Evolutionary conservation across 208 protist genomes (phyloP), one percentile per base, ranked within the genome.

Genomic region (Phytomonas francai): DNA sequence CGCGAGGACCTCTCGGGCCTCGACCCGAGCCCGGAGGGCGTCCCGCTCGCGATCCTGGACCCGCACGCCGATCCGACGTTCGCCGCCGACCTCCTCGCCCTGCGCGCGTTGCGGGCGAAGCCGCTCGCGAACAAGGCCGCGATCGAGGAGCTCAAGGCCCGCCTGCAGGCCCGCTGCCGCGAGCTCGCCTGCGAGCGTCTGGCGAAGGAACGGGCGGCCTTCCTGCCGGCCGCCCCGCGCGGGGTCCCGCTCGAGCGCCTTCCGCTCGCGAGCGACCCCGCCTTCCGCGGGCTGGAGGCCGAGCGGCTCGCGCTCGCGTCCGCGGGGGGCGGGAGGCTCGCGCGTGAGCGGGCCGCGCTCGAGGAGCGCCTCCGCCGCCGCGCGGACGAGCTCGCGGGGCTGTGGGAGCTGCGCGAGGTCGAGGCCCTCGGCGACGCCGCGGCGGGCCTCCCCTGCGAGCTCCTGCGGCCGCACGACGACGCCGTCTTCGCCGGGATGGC

Each of bases 161-260:
- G 81, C 51, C 76, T 92, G 83, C 84, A 93, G 59, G 69, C 81
- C 60, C 86, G 86, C 59, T 77, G 68, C 49, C 73, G 86, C 69
- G 76, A 87, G 67, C 72, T 95, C 19, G 89, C 88, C 32, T 74
- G 68, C 49, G 80, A 81, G 28, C 70, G 63, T 61, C 71, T 89
- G 67, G 59, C 77, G 49, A 74, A 76, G 30, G 84, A 92, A 39
- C 84, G 88, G 29, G 67, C 70, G 19, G 59, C 51, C n/a, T 94
- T 83, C 76, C 68, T 94, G 12, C 72, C 87, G 30, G 45, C 63
- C 29, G 62, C 77, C 30, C 81, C 84, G 59, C 68, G 81, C 32
- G 85, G 83, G 14, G 88, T 94, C 28, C 88, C 84, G 36, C 76
- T 85, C 14, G 70, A 76, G 34, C 57, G 85, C 34, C 80, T 93